These are phyloP conservation scores for Cryomyces minteri DNA, from an alignment of 495 filamentous ascomycete species.

Conservation along the genomic window DNA sequence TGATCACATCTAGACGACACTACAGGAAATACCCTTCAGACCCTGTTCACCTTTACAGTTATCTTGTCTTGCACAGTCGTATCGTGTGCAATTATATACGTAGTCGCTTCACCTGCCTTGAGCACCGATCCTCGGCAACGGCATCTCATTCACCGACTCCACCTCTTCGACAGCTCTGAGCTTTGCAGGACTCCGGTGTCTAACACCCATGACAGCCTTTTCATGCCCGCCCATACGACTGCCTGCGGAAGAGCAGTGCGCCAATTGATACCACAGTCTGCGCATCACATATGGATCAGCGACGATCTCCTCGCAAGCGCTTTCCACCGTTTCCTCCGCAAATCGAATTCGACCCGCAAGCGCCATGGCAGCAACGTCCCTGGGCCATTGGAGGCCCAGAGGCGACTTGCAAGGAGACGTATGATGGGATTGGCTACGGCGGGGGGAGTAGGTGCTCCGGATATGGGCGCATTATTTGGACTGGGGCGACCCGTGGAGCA, in stretches of 20 bases:
- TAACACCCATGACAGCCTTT: no score
- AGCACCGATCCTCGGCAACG: no score
- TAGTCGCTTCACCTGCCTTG: no score
- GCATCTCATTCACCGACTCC: no score
- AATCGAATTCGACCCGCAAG: conserved; percentile 12
- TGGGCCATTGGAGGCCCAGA: conserved; percentile 40
- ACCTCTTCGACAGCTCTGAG: no score
- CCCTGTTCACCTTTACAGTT: no score
- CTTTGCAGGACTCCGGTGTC: no score
- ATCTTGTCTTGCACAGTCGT: no score
- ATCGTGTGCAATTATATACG: no score
- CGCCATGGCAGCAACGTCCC: conserved; percentile 36
- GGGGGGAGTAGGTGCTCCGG: conserved; percentile 10
- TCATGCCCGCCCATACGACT: no score
- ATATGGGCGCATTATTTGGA: conserved; percentile 13
- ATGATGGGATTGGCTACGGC: conserved; percentile 29
- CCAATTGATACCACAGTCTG: not conserved
- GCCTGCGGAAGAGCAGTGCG: not conserved
- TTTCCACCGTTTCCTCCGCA: conserved; percentile 28
- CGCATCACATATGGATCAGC: conserved; percentile 32
- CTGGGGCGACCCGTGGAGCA: not conserved
- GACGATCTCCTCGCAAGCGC: conserved; percentile 33
- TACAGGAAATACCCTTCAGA: no score
- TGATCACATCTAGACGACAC: no score
- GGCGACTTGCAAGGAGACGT: conserved; percentile 29